phyloP scores from a whole-genome alignment of 768 basidiomycete species.

The Boletus sensibilis region DNA sequence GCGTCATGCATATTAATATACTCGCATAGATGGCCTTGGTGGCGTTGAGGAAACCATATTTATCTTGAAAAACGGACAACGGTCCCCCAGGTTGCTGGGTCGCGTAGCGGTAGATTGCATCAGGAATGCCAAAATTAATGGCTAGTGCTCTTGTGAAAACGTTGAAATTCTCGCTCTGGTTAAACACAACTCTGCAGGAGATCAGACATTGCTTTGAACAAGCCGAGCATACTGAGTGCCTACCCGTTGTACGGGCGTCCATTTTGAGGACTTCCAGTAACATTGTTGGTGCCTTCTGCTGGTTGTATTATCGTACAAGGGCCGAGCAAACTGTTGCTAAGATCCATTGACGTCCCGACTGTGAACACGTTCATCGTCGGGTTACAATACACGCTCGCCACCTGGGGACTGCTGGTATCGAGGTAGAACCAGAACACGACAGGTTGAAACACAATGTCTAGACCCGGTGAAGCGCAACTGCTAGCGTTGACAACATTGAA shows the following conservation, averaged over 20 bases:
- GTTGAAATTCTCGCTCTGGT: constrained; percentile 41
- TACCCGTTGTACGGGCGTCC: constrained; percentile 63
- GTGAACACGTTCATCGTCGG: constrained; percentile 47
- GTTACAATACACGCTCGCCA: constrained; percentile 54
- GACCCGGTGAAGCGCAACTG: constrained; percentile 29
- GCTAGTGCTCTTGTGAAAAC: constrained; percentile 51
- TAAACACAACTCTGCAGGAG: constrained; percentile 40
- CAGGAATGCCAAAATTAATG: constrained; percentile 53
- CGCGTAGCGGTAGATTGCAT: constrained; percentile 58
- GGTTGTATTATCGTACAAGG: constrained; percentile 34
- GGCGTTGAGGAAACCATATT: constrained; percentile 51
- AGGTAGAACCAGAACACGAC: constrained; percentile 71
- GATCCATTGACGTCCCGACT: constrained; percentile 43
- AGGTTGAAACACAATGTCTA: constrained; percentile 45
- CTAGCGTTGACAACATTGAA: constrained; percentile 47
- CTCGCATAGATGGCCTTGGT: constrained; percentile 42
- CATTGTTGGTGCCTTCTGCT: constrained; percentile 45
- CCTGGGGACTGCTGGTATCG: constrained; percentile 37
- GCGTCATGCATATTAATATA: background rate
- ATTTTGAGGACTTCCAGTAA: constrained; percentile 45
- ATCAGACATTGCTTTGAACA: background rate
- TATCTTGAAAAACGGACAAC: constrained; percentile 45
- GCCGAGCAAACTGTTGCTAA: constrained; percentile 43
- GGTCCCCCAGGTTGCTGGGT: constrained; percentile 40
- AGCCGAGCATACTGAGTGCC: constrained; percentile 7